These are phyloP conservation scores for Saksenaea oblongispora DNA, from an alignment of 371 early-diverging fungal genomes.

Conservation along the genomic window DNA sequence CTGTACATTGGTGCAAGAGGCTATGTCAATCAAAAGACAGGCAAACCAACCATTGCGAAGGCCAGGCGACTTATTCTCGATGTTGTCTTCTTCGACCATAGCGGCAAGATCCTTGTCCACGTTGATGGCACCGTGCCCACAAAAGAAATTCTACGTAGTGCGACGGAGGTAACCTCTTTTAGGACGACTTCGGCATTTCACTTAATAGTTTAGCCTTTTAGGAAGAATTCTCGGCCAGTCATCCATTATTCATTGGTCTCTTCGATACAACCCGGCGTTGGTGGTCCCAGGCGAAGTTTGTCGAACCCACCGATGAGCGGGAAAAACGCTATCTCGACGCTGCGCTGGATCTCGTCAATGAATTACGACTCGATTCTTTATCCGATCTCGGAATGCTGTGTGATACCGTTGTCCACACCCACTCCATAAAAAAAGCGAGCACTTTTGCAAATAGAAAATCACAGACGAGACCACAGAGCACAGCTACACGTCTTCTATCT, in stretches of 20 bases:
- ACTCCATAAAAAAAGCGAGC: constrained; percentile 12
- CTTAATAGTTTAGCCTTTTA: neutral
- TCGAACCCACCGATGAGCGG: neutral
- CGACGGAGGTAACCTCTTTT: neutral
- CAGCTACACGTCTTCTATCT: neutral
- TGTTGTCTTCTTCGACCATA: constrained; percentile 36
- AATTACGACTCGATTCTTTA: constrained; percentile 21
- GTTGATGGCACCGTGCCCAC: constrained; percentile 45
- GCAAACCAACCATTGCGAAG: constrained; percentile 1
- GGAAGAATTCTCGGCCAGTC: constrained; percentile 16
- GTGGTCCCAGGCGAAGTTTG: neutral
- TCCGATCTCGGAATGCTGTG: constrained; percentile 35
- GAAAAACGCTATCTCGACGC: constrained; percentile 2
- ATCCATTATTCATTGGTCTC: constrained; percentile 30
- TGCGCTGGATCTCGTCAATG: constrained; percentile 25
- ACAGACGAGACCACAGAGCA: neutral
- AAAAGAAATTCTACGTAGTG: constrained; percentile 14
- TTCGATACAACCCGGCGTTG: constrained; percentile 26
- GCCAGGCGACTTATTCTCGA: constrained; percentile 29
- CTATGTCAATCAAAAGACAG: neutral
- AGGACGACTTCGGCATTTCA: neutral
- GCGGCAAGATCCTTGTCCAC: constrained; percentile 43
- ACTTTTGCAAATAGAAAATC: neutral
- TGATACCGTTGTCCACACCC: constrained; percentile 32
- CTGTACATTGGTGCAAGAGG: constrained; percentile 17